Evolutionary conservation across 2,329 filamentous ascomycete species (phyloP), one percentile per base, ranked within the genome.

Genomic region (Pestalotiopsis sp.): DNA sequence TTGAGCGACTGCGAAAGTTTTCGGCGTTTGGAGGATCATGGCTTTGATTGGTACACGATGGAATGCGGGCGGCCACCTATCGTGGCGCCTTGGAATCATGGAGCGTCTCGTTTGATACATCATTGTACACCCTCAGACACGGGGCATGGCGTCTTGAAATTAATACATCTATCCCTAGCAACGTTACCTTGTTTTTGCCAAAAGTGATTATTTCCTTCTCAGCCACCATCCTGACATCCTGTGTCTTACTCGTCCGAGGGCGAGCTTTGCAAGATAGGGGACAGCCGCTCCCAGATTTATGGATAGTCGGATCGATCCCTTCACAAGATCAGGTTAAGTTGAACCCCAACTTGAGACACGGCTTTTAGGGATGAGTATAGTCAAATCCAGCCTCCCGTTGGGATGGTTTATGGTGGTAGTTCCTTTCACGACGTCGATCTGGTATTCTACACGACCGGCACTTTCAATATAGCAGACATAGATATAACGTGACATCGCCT

Each of bases 191-290:
- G 31, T 49, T 36, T 31, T 65, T 56, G n/a, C 25, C 12, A 38
- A 56, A 49, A 76, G 67, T 80, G 25, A 57, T 5, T 25, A 36
- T 38, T 38, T 23, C 23, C 12, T 40, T 31, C 27, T 25, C 4
- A 13, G 68, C 66, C 67, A 13, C 41, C 61, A 67, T 66, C 11
- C 23, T 59, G 12, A 4, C 52, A 14, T 23, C 4, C 17, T 52
- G 17, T 52, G 17, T 52, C 45, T n/a, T 9, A 9, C 3, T n/a
- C 7, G 45, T 20, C 7, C 7, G 31, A 36, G 2, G 31, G 31
- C 6, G 6, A 9, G 6, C 31, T 36, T 52, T 52, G 45, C n/a
- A 5, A 52, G 17, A 36, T 36, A 36, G 31, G 31, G 6, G 7
- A 36, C 31, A 9, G 31, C 7, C 31, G 7, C 31, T 9, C 31